Conservation (phyloP, 208 protist species). For the Endotrypanum monterogeii region DNA sequence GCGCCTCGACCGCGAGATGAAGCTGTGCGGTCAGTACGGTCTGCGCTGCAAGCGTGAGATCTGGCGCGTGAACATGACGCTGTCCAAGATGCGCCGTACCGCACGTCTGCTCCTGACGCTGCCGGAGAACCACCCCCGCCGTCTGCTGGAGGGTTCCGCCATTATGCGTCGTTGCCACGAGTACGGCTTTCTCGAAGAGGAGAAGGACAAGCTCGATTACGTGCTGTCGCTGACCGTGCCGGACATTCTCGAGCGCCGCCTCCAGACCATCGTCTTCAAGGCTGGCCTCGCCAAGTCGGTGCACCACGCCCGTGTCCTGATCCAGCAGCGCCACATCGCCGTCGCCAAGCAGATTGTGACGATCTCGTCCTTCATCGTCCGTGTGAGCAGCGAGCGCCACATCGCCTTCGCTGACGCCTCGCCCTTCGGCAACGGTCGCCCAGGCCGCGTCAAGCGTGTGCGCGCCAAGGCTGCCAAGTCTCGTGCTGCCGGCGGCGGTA, state of each 20-base stretch:
- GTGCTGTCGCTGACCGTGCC: constrained; percentile 99
- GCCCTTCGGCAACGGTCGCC: constrained; percentile 95
- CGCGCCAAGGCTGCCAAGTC: constrained; percentile 81
- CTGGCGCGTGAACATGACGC: constrained; percentile 98
- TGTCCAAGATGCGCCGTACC: constrained; percentile 99
- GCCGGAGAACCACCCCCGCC: constrained; percentile 97
- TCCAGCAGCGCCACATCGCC: constrained; percentile 99
- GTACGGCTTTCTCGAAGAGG: constrained; percentile 95
- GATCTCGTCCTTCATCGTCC: constrained; percentile 99
- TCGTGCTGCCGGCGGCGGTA: constrained; percentile 51
- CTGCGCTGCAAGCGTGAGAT: constrained; percentile 99
- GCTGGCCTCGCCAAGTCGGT: constrained; percentile 98
- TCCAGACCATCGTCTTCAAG: constrained; percentile 99
- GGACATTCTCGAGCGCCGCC: constrained; percentile 99
- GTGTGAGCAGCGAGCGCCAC: constrained; percentile 98
- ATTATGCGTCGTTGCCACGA: constrained; percentile 99
- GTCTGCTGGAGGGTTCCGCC: constrained; percentile 98
- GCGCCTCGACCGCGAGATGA: constrained; percentile 99
- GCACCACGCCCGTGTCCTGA: constrained; percentile 99
- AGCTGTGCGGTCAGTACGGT: constrained; percentile 99
- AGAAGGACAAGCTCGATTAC: constrained; percentile 99
- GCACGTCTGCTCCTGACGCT: constrained; percentile 99
- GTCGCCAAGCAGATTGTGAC: constrained; percentile 99
- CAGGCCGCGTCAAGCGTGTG: constrained; percentile 96
- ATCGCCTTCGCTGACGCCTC: constrained; percentile 98